These are phyloP conservation scores for Pseudocercospora vitis DNA, from an alignment of 2,329 filamentous ascomycete genomes.

Conservation along the genomic window DNA sequence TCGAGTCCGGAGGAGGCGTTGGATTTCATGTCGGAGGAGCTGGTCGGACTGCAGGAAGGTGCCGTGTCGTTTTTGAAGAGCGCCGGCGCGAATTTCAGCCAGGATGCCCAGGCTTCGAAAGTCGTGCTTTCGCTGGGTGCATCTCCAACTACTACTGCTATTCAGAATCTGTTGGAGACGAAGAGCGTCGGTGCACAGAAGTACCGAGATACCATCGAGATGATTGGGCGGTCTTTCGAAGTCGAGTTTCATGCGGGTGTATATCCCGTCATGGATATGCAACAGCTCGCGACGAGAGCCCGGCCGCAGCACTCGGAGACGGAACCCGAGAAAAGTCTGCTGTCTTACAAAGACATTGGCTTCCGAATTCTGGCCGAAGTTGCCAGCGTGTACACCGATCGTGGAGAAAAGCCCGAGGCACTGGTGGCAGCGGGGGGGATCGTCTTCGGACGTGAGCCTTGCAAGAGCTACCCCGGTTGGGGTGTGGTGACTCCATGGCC, in stretches of 20 bases:
- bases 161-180: conserved; percentile 57
- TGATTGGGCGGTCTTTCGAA: conserved; percentile 36
- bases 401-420: conserved; percentile 60
- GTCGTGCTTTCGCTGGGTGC: conserved; percentile 70
- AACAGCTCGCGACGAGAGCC: conserved; percentile 73
- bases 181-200: conserved; percentile 41
- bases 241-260: conserved; percentile 76
- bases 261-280: conserved; percentile 73
- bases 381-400: conserved; percentile 63
- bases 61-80: conserved; percentile 39
- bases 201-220: conserved; percentile 38
- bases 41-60: conserved; percentile 54
- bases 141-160: conserved; percentile 69
- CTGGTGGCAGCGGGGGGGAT: conserved; percentile 68
- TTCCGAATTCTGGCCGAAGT: conserved; percentile 72
- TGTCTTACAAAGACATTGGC: conserved; percentile 59
- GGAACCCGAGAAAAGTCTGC: conserved; percentile 31
- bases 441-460: conserved; percentile 71
- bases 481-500: conserved; percentile 66
- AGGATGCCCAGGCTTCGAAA: conserved; percentile 27
- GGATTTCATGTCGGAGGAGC: conserved; percentile 59
- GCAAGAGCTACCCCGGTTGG: conserved; percentile 69
- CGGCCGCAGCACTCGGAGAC: conserved; percentile 41
- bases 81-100: conserved; percentile 21
- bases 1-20: conserved; percentile 60